phyloP scores from a whole-genome alignment of 2,329 filamentous ascomycete genomes.

The Incumbomyces lentus region DNA sequence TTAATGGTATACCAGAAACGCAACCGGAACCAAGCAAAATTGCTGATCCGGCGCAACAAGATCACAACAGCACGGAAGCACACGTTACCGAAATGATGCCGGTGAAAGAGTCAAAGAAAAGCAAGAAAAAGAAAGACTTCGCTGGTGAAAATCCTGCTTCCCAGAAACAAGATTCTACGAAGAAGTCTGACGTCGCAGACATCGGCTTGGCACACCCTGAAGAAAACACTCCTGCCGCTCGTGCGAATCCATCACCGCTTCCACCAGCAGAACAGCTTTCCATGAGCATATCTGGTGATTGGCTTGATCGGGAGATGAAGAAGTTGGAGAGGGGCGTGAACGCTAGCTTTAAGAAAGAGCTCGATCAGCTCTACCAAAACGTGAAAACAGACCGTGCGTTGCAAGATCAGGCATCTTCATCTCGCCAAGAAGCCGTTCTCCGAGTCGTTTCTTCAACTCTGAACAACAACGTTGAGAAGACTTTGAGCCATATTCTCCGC shows the following conservation, averaged over 20 bases:
- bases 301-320: slow-evolving; percentile 52
- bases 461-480: slow-evolving; percentile 63
- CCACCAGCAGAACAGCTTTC: slow-evolving; percentile 20
- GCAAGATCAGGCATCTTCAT: slow-evolving; percentile 50
- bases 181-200: slow-evolving; percentile 4
- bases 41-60: neutral
- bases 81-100: neutral
- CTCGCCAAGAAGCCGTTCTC: slow-evolving; percentile 61
- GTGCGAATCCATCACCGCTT: neutral
- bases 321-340: slow-evolving; percentile 38
- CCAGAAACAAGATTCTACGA: slow-evolving; percentile 8
- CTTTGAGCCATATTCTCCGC: slow-evolving; percentile 64
- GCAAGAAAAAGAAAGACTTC: slow-evolving; percentile 17
- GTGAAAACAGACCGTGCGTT: slow-evolving; percentile 60
- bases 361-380: slow-evolving; percentile 48
- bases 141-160: slow-evolving; percentile 1
- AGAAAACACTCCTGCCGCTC: neutral
- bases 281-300: slow-evolving; percentile 42
- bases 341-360: slow-evolving; percentile 41
- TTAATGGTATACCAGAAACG: neutral
- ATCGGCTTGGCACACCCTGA: neutral
- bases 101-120: slow-evolving; percentile 19
- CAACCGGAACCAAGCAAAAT: neutral
- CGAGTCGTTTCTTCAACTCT: slow-evolving; percentile 58
- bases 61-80: neutral